Evolutionary conservation across 441 rosid species (phyloP), one percentile per base, ranked within the genome.

Genomic region (Aquilaria agallochum): DNA sequence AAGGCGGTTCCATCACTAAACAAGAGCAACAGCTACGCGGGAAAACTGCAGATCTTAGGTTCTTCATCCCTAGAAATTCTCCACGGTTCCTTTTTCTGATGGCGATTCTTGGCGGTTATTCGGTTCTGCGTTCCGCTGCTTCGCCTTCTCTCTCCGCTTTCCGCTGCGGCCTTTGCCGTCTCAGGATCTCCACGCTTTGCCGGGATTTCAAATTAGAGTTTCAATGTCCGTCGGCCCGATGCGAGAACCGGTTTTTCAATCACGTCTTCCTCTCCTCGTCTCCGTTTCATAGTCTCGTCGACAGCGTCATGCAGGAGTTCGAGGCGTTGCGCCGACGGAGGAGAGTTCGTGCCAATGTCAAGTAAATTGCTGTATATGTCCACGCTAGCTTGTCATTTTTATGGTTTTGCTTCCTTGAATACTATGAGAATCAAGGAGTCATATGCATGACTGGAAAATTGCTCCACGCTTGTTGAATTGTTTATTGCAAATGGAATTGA

Each of bases 281-380:
- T 71, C 80, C 88, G 42, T 72, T 70, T 54, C 78, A 81, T 58
- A 86, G 88, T 68, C 75, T 90, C 48, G 80, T 85, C 50, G 88
- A 88, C 44, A 73, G 77, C 64, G 85, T 83, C 74, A 65, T 81
- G 71, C 85, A 84, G 60, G 92, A 80, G 78, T 78, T 85, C 59
- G 71, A 68, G 51, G 71, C 84, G 55, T 52, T 61, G 55, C 80
- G 64, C 65, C 71, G 63, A 59, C 79, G 89, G 34, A 78, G 74
- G 63, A 56, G 73, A 56, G 83, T 78, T 74, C 79, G 87, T 72
- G 83, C 90, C 63, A 80, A 83, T 50, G 79, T 88, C 54, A 86
- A 84, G 97, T 93, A 74, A 47, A 80, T 71, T 69, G 20, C 52
- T 42, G 4, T 55, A 59, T 48, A 47, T 60, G 42, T 36, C 7